Evolutionary conservation across 2,329 filamentous ascomycete genomes (phyloP), one percentile per base, ranked within the genome.

Genomic region (Fusarium foetens): DNA sequence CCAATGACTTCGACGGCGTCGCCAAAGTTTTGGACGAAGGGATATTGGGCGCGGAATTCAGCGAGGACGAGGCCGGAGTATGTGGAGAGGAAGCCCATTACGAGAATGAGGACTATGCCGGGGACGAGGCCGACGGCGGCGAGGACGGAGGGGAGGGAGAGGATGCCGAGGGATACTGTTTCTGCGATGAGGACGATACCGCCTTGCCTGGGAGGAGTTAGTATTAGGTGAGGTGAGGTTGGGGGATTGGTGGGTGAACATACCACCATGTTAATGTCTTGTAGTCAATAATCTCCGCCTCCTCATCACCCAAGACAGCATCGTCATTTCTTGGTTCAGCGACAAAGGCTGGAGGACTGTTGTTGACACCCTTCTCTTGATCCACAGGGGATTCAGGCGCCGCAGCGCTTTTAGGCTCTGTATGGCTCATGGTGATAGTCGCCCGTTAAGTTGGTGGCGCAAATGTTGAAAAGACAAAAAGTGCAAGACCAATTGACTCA

Each of bases 71-170:
- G 76, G 17, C 92, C 83, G 0, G 84, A 84, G 72, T 84, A 94
- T 3, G 92, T 93, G 76, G 93, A 94, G 6, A 94, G 82, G 21
- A 91, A 87, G 49, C 92, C 84, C 57, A 84, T 87, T 31, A 92
- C 86, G 68, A 94, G 85, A 46, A 93, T 94, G 78, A 94, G 79
- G 67, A 93, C 88, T 60, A 94, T 83, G n/a, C 92, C 92, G 0
- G 92, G 92, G 4, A 92, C 90, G 19, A 94, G 85, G 8, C 92
- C 92, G 46, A 94, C 85, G 17, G 91, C 83, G 6, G 92, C 91
- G 77, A 94, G 90, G 1, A 92, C 93, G 77, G 90, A 93, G 1
- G 92, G 92, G 68, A 94, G 93, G 1, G 91, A 93, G 83, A 94
- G 92, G 79, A 85, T 84, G 1, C 84, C 84, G n/a, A 85, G 81